A percentile compares a stretch with the other conserved stretches of the same genome.
Conservation (phyloP, 768 basidiomycete species). For the Mycena metata region DNA sequence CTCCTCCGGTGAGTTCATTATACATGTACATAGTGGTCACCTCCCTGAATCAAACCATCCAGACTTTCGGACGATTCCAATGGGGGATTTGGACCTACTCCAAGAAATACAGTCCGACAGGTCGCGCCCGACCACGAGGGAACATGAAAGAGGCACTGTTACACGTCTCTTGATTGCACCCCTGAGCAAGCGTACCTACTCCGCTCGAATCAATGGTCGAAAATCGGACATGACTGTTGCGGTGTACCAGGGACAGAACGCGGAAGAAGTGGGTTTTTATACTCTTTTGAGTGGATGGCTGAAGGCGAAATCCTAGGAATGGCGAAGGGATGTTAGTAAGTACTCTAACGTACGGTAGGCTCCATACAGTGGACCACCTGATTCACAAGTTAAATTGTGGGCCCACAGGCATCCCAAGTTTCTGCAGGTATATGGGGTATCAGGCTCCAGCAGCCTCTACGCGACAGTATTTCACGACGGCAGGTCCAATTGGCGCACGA, state of each 20-base stretch:
- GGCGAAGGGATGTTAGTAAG: slow-evolving; percentile 15
- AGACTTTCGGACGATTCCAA: slow-evolving; percentile 14
- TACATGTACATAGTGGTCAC: too few relatives aligned
- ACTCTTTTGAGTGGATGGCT: not conserved
- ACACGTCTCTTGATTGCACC: slow-evolving; percentile 2
- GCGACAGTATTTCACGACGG: slow-evolving; percentile 24
- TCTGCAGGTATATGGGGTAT: slow-evolving; percentile 14
- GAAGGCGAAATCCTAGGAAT: not conserved
- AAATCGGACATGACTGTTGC: slow-evolving; percentile 21
- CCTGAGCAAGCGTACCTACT: slow-evolving; percentile 16
- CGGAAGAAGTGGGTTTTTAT: slow-evolving; percentile 4
- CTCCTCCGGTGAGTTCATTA: not conserved
- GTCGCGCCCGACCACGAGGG: not conserved
- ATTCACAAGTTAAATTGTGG: not conserved
- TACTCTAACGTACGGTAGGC: slow-evolving; percentile 22
- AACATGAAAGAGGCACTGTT: not conserved
- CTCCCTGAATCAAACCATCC: too few relatives aligned
- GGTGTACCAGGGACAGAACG: slow-evolving; percentile 22
- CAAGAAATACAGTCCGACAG: not conserved
- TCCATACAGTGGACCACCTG: not conserved
- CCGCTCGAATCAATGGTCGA: slow-evolving; percentile 14
- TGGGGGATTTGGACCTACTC: slow-evolving; percentile 8
- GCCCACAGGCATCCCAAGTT: slow-evolving; percentile 15
- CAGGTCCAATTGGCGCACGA: not conserved
- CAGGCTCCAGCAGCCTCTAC: slow-evolving; percentile 5